phyloP scores from a whole-genome alignment of 176 grass and related monocot species.

The Rhynchospora tenuis region DNA sequence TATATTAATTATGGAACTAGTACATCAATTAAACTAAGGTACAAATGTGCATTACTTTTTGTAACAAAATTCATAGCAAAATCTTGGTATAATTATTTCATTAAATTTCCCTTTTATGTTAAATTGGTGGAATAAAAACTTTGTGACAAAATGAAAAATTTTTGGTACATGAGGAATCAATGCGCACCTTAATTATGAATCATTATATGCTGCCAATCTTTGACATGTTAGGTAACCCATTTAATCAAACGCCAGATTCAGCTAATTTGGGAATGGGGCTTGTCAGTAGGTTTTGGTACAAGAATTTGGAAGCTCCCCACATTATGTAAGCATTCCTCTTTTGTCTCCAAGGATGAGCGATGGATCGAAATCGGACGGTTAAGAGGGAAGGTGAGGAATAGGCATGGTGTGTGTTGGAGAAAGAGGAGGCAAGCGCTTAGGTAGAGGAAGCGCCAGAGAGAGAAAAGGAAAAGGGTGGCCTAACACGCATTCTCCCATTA shows the following conservation, averaged over 20 bases:
- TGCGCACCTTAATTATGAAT: neutral
- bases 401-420: slow-evolving; percentile 36
- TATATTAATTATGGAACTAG: neutral
- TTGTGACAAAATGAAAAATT: too few species aligned
- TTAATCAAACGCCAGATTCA: neutral
- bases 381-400: neutral
- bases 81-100: neutral
- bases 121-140: neutral
- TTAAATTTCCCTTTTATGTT: neutral
- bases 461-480: slow-evolving; percentile 18
- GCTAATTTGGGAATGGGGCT: neutral
- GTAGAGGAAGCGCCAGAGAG: slow-evolving; percentile 7
- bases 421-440: slow-evolving; percentile 33
- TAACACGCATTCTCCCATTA: slow-evolving; percentile 28
- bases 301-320: neutral
- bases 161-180: too few species aligned
- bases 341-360: neutral
- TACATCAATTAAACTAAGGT: neutral
- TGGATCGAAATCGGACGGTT: slow-evolving; percentile 1
- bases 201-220: neutral
- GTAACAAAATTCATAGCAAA: neutral
- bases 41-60: neutral
- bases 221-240: neutral
- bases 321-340: neutral
- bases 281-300: slow-evolving; percentile 14